Conservation (phyloP, 2,329 filamentous ascomycete species). For the Aspergillus terreus region DNA sequence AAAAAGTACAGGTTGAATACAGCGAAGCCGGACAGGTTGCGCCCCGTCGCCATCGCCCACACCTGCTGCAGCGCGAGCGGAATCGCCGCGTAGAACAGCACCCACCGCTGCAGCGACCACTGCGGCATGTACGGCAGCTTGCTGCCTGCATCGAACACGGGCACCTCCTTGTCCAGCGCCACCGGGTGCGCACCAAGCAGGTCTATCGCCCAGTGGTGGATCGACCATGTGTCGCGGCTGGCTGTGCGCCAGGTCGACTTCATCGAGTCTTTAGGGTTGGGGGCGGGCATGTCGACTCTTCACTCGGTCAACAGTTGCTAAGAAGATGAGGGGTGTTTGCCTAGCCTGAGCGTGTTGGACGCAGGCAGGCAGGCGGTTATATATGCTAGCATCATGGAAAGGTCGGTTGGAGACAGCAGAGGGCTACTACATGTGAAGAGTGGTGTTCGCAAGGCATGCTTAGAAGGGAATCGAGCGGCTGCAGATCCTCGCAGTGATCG, state of each 20-base stretch:
- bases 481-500: neutral
- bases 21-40: constrained; percentile 1
- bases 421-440: neutral
- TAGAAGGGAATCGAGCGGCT: neutral
- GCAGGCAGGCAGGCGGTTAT: neutral
- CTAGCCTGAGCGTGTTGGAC: neutral
- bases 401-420: neutral
- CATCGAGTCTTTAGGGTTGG: constrained; percentile 27
- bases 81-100: constrained; percentile 2
- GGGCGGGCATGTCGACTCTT: constrained; percentile 7
- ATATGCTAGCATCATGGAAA: neutral
- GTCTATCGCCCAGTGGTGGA: constrained; percentile 23
- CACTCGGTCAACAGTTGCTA: neutral
- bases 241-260: constrained; percentile 27
- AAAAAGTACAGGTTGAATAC: constrained; percentile 10
- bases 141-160: neutral
- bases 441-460: neutral
- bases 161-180: constrained; percentile 20
- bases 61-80: constrained; percentile 8
- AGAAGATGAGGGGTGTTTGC: neutral
- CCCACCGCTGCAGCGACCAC: constrained; percentile 5
- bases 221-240: constrained; percentile 20
- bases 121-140: constrained; percentile 10
- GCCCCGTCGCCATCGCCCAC: constrained; percentile 4
- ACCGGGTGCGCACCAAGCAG: constrained; percentile 21